Evolutionary conservation across 768 basidiomycete genomes (phyloP).

Genomic region (Sarcomyxa edulis): DNA sequence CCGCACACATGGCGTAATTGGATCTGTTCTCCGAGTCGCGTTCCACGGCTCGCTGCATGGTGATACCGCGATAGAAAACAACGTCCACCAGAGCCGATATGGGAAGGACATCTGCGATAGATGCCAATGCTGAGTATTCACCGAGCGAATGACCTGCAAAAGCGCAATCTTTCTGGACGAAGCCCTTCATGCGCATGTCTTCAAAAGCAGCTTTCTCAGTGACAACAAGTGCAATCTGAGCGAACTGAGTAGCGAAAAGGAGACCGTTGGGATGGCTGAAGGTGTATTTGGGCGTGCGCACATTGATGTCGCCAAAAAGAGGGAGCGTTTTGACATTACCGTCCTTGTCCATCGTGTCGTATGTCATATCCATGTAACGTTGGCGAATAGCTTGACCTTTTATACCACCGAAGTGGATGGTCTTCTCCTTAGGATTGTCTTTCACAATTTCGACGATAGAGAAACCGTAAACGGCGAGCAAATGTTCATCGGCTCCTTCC

Average conservation of each 20-base stretch:
- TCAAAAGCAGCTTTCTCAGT: constrained; percentile 98
- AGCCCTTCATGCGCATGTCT: constrained; percentile 95
- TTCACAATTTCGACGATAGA: constrained; percentile 99
- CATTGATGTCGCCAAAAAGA: constrained; percentile 92
- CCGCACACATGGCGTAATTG: constrained; percentile 99
- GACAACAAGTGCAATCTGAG: constrained; percentile 96
- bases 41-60: constrained; percentile 99
- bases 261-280: constrained; percentile 95
- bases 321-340: constrained; percentile 95
- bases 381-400: constrained; percentile 98
- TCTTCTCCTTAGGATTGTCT: constrained; percentile 97
- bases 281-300: constrained; percentile 94
- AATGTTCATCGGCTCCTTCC: constrained; percentile 93
- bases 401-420: constrained; percentile 98
- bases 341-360: constrained; percentile 95
- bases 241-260: constrained; percentile 96
- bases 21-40: constrained; percentile 90
- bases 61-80: constrained; percentile 99
- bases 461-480: constrained; percentile 94
- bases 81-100: constrained; percentile 95
- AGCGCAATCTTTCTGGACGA: constrained; percentile 86
- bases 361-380: constrained; percentile 99
- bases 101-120: constrained; percentile 94
- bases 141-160: constrained; percentile 98
- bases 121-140: constrained; percentile 97